Percentiles rank a stretch among this genome's conserved stretches.
phyloP scores from a whole-genome alignment of 768 basidiomycete genomes.

The Phaffia tasmanica region DNA sequence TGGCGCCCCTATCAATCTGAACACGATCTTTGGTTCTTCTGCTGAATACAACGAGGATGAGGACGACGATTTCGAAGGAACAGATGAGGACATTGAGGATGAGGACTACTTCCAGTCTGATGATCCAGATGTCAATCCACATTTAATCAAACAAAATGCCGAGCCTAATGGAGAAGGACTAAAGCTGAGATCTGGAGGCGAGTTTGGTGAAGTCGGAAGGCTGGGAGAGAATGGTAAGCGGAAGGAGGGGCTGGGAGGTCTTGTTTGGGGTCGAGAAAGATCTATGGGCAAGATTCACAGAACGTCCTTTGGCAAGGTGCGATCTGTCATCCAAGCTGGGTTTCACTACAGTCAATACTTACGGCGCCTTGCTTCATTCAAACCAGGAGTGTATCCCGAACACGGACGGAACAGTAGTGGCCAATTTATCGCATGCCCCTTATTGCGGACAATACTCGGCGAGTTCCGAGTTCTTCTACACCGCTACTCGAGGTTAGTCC shows the following conservation, averaged over 20 bases:
- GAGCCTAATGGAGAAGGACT: conserved; percentile 14
- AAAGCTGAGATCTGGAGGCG: conserved; percentile 20
- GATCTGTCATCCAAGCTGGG: background rate
- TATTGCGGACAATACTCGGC: conserved; percentile 26
- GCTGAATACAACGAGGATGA: background rate
- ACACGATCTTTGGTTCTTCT: too few relatives aligned
- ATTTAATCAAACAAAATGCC: background rate
- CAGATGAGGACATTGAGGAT: background rate
- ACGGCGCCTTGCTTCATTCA: background rate
- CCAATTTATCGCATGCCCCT: conserved; percentile 15
- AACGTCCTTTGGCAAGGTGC: background rate
- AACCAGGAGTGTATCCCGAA: conserved; percentile 20
- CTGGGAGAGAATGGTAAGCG: too few relatives aligned
- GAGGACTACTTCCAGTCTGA: background rate
- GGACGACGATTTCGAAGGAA: background rate
- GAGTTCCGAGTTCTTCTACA: conserved; percentile 90
- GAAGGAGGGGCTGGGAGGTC: conserved; percentile 1
- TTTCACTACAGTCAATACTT: background rate
- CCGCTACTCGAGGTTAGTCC: conserved; percentile 64
- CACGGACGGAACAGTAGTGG: conserved; percentile 22
- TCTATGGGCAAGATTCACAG: conserved; percentile 10
- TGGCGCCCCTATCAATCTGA: too few relatives aligned
- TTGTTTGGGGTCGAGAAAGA: background rate
- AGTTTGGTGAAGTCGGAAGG: conserved; percentile 21
- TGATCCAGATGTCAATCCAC: background rate